phyloP scores from a whole-genome alignment of 805 yeast species.

The Isabelozyma heimii region DNA sequence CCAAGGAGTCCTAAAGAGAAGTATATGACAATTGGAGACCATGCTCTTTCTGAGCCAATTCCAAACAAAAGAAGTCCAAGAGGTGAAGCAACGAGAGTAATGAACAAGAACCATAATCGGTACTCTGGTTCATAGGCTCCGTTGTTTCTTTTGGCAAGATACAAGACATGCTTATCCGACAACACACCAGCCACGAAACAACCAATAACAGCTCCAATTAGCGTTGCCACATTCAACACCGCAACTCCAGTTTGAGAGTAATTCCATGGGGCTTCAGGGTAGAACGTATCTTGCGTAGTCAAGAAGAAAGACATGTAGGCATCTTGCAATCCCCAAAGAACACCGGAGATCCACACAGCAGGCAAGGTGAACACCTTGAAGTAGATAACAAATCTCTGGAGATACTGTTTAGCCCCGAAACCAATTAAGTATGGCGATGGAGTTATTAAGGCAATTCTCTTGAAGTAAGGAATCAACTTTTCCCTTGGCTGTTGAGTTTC shows the following conservation, averaged over 20 bases:
- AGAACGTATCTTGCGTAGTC: constrained; percentile 68
- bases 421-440: constrained; percentile 61
- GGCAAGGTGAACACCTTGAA: constrained; percentile 61
- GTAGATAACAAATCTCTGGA: constrained; percentile 47
- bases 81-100: constrained; percentile 59
- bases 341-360: constrained; percentile 61
- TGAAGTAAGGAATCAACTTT: constrained; percentile 28
- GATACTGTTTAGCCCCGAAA: constrained; percentile 63
- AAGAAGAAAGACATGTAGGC: constrained; percentile 72
- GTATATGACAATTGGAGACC: constrained; percentile 55
- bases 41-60: constrained; percentile 56
- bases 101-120: constrained; percentile 54
- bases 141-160: constrained; percentile 58
- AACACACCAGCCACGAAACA: constrained; percentile 62
- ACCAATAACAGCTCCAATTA: constrained; percentile 65
- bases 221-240: constrained; percentile 69
- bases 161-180: constrained; percentile 58
- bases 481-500: background rate
- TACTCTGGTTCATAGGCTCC: constrained; percentile 67
- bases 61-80: constrained; percentile 65
- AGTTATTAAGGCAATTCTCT: constrained; percentile 48
- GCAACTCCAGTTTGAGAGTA: constrained; percentile 68
- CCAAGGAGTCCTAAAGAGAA: constrained; percentile 65
- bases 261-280: constrained; percentile 64
- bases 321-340: constrained; percentile 82